Percentiles rank a stretch among this genome's conserved stretches.
phyloP scores from a whole-genome alignment of 805 yeast species.

The Spathaspora arborariae region DNA sequence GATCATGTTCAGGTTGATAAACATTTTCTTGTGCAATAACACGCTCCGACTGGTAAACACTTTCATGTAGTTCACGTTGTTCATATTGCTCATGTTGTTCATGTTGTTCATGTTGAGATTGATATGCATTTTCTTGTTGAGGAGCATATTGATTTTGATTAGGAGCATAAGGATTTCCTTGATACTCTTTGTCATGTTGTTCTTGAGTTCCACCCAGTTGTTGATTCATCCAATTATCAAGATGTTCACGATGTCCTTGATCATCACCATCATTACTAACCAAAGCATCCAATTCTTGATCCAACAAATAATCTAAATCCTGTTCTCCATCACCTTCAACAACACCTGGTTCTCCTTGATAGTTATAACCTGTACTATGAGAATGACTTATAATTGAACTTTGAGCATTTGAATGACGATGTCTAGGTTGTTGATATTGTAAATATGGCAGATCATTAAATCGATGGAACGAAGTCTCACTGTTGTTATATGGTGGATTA shows the following conservation, averaged over 20 bases:
- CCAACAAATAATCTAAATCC: neutral
- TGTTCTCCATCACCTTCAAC: neutral
- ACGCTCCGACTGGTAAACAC: neutral
- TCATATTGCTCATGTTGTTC: neutral
- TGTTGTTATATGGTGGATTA: neutral
- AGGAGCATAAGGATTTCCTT: neutral
- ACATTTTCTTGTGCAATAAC: neutral
- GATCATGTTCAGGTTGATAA: neutral
- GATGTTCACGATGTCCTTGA: neutral
- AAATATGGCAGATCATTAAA: neutral
- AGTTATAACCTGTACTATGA: neutral
- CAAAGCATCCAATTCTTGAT: conserved; percentile 1
- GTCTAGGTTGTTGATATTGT: neutral
- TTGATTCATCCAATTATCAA: neutral
- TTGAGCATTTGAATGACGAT: neutral
- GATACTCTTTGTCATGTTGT: neutral
- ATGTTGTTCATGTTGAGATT: neutral
- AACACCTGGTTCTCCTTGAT: neutral
- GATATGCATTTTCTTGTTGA: no score
- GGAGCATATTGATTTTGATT: no score
- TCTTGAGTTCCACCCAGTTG: neutral
- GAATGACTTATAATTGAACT: neutral
- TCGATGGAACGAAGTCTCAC: neutral
- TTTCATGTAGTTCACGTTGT: neutral
- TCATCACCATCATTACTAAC: neutral